Evolutionary conservation across 345 rosid species (phyloP), one percentile per base, ranked within the genome.

Genomic region (Rhodomyrtus tomentosa): DNA sequence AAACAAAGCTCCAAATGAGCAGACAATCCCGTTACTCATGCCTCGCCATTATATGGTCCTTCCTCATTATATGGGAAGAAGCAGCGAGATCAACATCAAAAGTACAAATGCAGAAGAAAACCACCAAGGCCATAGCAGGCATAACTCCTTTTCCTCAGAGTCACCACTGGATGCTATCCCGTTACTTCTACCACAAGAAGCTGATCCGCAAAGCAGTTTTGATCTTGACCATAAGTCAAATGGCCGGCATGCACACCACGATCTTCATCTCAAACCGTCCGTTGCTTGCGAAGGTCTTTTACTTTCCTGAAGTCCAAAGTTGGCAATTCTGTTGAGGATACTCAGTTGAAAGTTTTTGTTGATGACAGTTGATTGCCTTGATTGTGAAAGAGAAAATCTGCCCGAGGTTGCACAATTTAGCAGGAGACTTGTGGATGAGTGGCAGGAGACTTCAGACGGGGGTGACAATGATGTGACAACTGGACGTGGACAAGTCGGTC

Each of bases 31-130:
- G 10, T 87, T 96, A 83, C 89, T 96, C 85, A 95, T 96, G 89
- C 99, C 99, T 88, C 98, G 90, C 86, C 96, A 96, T 86, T 96
- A 93, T 87, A 96, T 94, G 99, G 99, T 96, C 87, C 89, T 96
- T 32, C 99, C 99, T 88, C 99, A 93, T 91, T 96, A 96, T 89
- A 90, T 94, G 94, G 94, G 97, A 88, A 90, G 87, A 87, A 93
- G 94, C 87, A 87, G 85, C 82, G 94, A 93, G 87, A 89, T 94
- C 6, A 88, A 92, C 85, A 93, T 93, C 55, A 86, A 87, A 48
- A 45, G 48, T 55, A 90, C 90, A 85, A 89, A 88, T 49, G 83
- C 87, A n/a, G 86, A 91, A 82, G 87, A 90, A 6, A 86, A 89
- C 48, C 85, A 83, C 45, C 89, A 87, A 80, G 88, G 84, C 80